Evolutionary conservation across 148 eudicot genomes (phyloP).

Genomic region (Selenicereus undatus): DNA sequence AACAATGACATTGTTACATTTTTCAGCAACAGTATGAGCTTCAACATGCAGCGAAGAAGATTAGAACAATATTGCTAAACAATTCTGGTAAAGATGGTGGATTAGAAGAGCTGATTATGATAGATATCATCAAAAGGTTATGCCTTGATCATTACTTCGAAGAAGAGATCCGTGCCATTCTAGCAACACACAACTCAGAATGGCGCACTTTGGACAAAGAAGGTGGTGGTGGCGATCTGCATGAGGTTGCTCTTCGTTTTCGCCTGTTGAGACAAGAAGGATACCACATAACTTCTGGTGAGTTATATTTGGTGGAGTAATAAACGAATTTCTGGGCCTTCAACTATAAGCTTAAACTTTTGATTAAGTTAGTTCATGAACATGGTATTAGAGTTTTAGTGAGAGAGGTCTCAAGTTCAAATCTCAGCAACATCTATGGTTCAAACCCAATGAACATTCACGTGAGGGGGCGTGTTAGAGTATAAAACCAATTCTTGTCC

Average conservation of each 20-base stretch:
- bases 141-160: constrained; percentile 35
- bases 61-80: not conserved
- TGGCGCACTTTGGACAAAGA: not conserved
- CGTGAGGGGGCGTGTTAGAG: too few species aligned
- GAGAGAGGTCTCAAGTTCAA: too few species aligned
- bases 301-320: not conserved
- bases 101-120: constrained; percentile 17
- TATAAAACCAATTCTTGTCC: too few species aligned
- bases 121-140: constrained; percentile 23
- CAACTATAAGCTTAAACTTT: too few species aligned
- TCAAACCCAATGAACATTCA: too few species aligned
- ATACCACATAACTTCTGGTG: constrained; percentile 33
- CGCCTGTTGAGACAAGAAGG: constrained; percentile 44
- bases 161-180: constrained; percentile 28
- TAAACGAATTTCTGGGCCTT: too few species aligned
- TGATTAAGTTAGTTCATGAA: too few species aligned
- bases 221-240: constrained; percentile 18
- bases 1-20: not conserved
- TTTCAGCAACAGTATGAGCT: not conserved
- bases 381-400: too few species aligned
- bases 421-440: too few species aligned
- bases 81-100: not conserved
- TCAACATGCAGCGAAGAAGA: not conserved
- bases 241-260: constrained; percentile 36
- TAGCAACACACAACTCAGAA: constrained; percentile 9